These are phyloP conservation scores for Stentor roeselii DNA, from an alignment of 73 alveolate genomes.

Conservation along the genomic window DNA sequence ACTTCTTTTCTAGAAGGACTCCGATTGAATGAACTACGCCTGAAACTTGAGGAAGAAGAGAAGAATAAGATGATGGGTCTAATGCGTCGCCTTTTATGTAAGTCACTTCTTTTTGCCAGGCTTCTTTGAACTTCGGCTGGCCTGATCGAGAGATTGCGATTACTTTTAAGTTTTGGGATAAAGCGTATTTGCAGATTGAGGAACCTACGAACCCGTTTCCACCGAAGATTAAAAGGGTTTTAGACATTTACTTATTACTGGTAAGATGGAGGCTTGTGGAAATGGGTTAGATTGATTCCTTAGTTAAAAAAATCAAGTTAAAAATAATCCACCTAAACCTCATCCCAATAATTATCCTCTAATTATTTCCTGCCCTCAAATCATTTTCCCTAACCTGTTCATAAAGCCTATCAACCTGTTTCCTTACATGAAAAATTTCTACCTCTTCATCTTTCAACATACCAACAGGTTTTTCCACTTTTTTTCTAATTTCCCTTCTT, in stretches of 20 bases:
- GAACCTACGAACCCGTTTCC: constrained; percentile 34
- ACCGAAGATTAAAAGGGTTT: constrained; percentile 12
- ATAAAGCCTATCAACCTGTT: no score
- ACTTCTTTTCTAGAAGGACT: neutral
- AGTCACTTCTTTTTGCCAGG: constrained; percentile 10
- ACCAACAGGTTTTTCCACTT: no score
- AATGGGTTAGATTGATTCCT: no score
- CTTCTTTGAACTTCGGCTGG: constrained; percentile 3
- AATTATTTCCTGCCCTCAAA: no score
- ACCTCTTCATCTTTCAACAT: no score
- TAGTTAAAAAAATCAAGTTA: no score
- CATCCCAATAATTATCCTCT: no score
- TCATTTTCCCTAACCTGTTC: no score
- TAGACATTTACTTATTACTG: neutral
- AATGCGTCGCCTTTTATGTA: constrained; percentile 13
- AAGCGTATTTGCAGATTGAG: constrained; percentile 16
- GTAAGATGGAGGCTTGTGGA: no score
- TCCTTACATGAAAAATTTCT: no score
- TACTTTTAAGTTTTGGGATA: neutral
- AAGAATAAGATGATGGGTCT: constrained; percentile 18
- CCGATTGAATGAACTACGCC: constrained; percentile 29
- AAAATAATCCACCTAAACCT: no score
- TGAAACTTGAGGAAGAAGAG: neutral
- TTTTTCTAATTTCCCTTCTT: no score
- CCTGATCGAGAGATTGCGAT: constrained; percentile 25